These are phyloP conservation scores for Geranium incanum DNA, from an alignment of 441 rosid species.

Conservation along the genomic window DNA sequence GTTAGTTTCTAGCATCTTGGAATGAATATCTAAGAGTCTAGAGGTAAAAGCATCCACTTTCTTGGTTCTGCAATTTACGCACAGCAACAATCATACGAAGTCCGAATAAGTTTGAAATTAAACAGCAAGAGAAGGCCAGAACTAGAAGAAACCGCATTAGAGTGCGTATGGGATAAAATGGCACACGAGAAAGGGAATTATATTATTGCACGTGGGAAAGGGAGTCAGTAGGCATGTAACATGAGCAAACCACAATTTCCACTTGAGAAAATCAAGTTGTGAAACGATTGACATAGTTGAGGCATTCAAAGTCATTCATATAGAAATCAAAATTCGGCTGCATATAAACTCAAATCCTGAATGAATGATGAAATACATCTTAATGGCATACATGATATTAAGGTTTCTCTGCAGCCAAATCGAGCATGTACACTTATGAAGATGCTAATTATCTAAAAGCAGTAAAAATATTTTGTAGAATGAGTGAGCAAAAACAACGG, in stretches of 20 bases:
- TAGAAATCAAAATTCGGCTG: not conserved
- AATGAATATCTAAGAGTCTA: conserved; percentile 86
- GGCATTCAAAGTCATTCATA: not conserved
- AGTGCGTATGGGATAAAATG: not conserved
- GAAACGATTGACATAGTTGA: not conserved
- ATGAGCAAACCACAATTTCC: not conserved
- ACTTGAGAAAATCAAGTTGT: not conserved
- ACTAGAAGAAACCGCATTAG: not conserved
- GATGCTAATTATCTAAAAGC: not conserved
- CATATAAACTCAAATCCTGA: not conserved
- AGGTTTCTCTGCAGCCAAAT: not conserved
- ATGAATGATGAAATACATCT: not conserved
- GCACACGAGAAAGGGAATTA: not conserved
- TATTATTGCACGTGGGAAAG: not conserved
- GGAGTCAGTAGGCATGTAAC: not conserved
- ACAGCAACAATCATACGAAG: conserved; percentile 16
- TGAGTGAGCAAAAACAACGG: not conserved
- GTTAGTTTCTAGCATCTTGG: conserved; percentile 74
- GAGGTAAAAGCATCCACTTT: conserved; percentile 86
- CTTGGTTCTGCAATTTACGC: conserved; percentile 53
- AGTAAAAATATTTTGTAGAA: not conserved
- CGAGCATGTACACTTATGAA: not conserved
- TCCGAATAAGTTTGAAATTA: not conserved
- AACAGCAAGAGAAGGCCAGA: conserved; percentile 11
- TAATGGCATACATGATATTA: not conserved